Evolutionary conservation across 768 basidiomycete species (phyloP), one percentile per base, ranked within the genome.

Genomic region (Coprinopsis cinerea): DNA sequence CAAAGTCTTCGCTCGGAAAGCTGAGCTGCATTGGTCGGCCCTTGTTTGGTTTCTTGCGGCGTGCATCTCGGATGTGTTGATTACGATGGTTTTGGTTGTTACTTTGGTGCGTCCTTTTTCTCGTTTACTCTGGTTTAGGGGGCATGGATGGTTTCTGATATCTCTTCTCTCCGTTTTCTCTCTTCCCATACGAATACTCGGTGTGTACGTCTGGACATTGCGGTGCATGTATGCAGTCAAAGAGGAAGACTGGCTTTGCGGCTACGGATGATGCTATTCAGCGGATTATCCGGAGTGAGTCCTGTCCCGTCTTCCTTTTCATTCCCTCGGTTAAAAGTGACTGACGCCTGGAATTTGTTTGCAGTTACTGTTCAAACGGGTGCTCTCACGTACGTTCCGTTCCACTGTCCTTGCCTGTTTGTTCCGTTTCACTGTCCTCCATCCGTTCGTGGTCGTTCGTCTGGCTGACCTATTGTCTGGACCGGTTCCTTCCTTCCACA

Each of bases 41-140:
- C 61, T 77, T 1, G 43, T 71, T 24, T 77, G 73, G 75, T 68
- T 77, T 49, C 55, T 75, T 4, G 55, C 73, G 10, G 72, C 74
- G 3, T 68, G 64, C 13, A 56, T 70, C 4, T 68, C 70, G 1
- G 74, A 77, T 55, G 53, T 74, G 0, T 51, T 69, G 39, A 75
- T 75, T 30, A 75, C 73, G 0, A 52, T 58, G 30, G 67, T 68
- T 1, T 61, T 75, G 26, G 28, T 50, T 13, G 64, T 71, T 54
- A 66, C 18, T 65, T 51, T 77, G 57, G 73, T 74, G 45, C 15
- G 64, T 59, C 10, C 47, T 4, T 30, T 40, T 25, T 32, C 53
- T 55, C 50, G n/a, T n/a, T n/a, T n/a, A n/a, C n/a, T n/a, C n/a
- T n/a, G n/a, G n/a, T n/a, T n/a, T n/a, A n/a, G n/a, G n/a, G n/a